Evolutionary conservation across 768 basidiomycete species (phyloP), one percentile per base, ranked within the genome.

Genomic region (Floccularia luteovirens): DNA sequence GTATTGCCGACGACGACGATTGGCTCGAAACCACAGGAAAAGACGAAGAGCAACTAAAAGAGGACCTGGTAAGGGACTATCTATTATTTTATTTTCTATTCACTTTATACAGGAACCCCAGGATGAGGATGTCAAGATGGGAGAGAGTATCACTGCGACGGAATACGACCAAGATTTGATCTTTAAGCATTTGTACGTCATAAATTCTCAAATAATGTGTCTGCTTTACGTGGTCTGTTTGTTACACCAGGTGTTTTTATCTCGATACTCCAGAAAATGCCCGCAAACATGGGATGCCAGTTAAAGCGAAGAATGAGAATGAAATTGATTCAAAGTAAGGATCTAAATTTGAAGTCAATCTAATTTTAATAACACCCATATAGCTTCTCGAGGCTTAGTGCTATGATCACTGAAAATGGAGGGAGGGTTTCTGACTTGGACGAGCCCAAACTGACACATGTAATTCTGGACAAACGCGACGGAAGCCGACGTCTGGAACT

Each of bases 391-490:
- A 56, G 75, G 39, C 46, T 83, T 5, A 59, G 65, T 10, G 64
- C 62, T 39, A 52, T 70, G 7, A 80, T 96, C 41, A 58, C 48
- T 19, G 65, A 74, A 11, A 78, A 90, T 48, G 91, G 91, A 31
- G 93, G 93, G 1, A 71, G 62, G 36, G 51, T 92, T 5, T 79
- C 72, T 8, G 74, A 72, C 40, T 66, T 96, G 2, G 62, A 74
- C 40, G 79, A 96, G 38, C 71, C 82, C 17, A 88, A 82, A 54
- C 64, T 97, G 28, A 94, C 92, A 0, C 93, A 98, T 57, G 61
- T 94, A 32, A 66, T 96, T 30, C 55, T 92, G 39, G 86, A 92
- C 62, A 86, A 86, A 59, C 78, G 83, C 6, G 90, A 93, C 49
- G 72, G 72, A 35, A 79, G 75, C 47, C 77, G 90, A 25, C 78